phyloP scores from a whole-genome alignment of 371 early-diverging fungal genomes.

The Mucor saturninus region DNA sequence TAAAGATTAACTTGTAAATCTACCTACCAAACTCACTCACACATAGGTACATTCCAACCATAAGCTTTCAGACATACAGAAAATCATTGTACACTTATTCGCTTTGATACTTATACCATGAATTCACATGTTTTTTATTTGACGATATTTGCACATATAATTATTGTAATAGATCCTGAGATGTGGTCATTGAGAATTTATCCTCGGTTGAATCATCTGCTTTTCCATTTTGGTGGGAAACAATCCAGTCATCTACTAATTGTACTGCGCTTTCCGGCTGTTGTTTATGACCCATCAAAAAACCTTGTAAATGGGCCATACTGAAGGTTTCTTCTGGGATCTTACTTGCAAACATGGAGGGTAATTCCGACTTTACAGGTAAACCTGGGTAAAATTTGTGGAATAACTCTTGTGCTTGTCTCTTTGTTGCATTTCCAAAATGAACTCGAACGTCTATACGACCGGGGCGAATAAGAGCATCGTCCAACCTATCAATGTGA shows the following conservation, averaged over 20 bases:
- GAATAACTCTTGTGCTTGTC: constrained; percentile 71
- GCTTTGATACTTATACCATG: too few relatives aligned
- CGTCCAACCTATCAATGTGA: constrained; percentile 92
- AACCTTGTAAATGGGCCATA: constrained; percentile 69
- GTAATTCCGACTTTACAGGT: constrained; percentile 34
- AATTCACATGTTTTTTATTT: too few relatives aligned
- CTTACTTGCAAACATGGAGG: constrained; percentile 49
- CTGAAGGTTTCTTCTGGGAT: constrained; percentile 60
- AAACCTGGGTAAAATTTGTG: constrained; percentile 47
- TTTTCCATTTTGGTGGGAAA: constrained; percentile 28
- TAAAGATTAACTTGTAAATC: too few relatives aligned
- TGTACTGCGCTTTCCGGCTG: constrained; percentile 50
- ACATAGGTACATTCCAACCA: too few relatives aligned
- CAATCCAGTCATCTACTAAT: constrained; percentile 44
- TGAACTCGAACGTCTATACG: constrained; percentile 91
- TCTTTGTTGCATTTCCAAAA: constrained; percentile 79
- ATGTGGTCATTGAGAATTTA: not conserved
- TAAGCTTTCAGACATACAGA: too few relatives aligned
- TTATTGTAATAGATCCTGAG: too few relatives aligned
- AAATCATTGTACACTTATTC: too few relatives aligned
- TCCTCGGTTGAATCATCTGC: constrained; percentile 17
- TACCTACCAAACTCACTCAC: too few relatives aligned
- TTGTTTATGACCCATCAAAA: constrained; percentile 61
- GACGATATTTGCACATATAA: too few relatives aligned
- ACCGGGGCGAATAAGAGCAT: constrained; percentile 96